Evolutionary conservation across 2,329 filamentous ascomycete species (phyloP).

Genomic region (Allantophomopsis cytisporea): DNA sequence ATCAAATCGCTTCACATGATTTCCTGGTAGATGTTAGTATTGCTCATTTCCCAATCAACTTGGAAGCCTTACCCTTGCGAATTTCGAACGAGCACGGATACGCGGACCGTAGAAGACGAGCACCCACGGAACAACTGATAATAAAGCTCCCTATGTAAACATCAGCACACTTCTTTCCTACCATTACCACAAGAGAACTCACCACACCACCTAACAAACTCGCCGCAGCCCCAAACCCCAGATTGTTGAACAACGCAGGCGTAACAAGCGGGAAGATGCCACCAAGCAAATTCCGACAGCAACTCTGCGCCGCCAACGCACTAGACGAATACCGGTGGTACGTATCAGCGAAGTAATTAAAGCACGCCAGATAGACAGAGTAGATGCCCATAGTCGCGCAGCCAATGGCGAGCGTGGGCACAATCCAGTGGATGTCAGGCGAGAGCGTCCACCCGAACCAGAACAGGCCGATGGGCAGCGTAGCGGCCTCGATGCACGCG

Average conservation of each 20-base stretch:
- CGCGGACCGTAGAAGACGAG: conserved; percentile 64
- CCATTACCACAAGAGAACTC: no score
- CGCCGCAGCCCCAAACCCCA: conserved; percentile 60
- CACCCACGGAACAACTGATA: conserved; percentile 82
- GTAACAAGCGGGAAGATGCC: conserved; percentile 74
- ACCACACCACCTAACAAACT: conserved; percentile 64
- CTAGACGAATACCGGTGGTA: conserved; percentile 79
- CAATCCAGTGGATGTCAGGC: conserved; percentile 54
- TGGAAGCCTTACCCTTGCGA: conserved; percentile 34
- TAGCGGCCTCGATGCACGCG: conserved; percentile 58
- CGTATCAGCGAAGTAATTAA: conserved; percentile 85
- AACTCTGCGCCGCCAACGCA: conserved; percentile 74
- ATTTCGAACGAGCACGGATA: conserved; percentile 64
- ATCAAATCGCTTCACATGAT: not conserved
- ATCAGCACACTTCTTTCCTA: no score
- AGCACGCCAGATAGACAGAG: conserved; percentile 73
- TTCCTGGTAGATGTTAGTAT: not conserved
- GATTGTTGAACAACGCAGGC: conserved; percentile 53
- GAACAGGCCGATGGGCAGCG: conserved; percentile 71
- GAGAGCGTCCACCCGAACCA: conserved; percentile 65
- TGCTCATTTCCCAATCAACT: not conserved
- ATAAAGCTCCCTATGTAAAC: conserved; percentile 17
- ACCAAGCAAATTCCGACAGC: conserved; percentile 72
- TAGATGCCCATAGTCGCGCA: conserved; percentile 79
- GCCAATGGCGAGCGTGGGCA: conserved; percentile 54